Conservation (phyloP, 2,329 filamentous ascomycete genomes). For the Fonsecaea nubica region DNA sequence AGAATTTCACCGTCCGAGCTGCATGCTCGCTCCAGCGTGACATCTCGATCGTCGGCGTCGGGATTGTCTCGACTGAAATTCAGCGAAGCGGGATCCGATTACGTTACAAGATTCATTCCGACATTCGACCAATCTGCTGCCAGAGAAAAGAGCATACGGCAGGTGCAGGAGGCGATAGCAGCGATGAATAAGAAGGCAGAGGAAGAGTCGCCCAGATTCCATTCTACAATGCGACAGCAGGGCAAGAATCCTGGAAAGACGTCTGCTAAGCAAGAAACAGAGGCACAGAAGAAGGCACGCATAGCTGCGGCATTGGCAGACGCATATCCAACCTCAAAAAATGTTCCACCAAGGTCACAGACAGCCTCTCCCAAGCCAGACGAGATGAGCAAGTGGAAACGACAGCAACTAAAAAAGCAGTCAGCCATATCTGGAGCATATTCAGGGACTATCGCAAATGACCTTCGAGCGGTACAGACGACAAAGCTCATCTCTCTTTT, state of each 20-base stretch:
- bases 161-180: conserved; percentile 14
- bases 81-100: conserved; percentile 29
- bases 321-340: conserved; percentile 21
- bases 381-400: conserved; percentile 32
- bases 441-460: conserved; percentile 18
- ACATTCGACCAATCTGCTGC: conserved; percentile 11
- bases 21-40: conserved; percentile 8
- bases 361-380: conserved; percentile 1
- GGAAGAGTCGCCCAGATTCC: conserved; percentile 17
- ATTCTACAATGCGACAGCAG: conserved; percentile 35
- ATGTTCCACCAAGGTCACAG: conserved; percentile 4
- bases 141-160: conserved; percentile 19
- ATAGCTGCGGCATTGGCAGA: conserved; percentile 24
- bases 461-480: conserved; percentile 26
- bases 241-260: conserved; percentile 35
- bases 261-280: conserved; percentile 27
- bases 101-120: conserved; percentile 17
- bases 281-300: conserved; percentile 25
- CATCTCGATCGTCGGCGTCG: conserved; percentile 16
- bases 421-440: conserved; percentile 27
- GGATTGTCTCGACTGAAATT: conserved; percentile 18
- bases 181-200: conserved; percentile 31
- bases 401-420: conserved; percentile 28
- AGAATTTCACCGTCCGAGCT: not conserved
- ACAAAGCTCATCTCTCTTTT: conserved; percentile 44